Evolutionary conservation across 306 rosid genomes (phyloP).

Genomic region (Senna siamea): DNA sequence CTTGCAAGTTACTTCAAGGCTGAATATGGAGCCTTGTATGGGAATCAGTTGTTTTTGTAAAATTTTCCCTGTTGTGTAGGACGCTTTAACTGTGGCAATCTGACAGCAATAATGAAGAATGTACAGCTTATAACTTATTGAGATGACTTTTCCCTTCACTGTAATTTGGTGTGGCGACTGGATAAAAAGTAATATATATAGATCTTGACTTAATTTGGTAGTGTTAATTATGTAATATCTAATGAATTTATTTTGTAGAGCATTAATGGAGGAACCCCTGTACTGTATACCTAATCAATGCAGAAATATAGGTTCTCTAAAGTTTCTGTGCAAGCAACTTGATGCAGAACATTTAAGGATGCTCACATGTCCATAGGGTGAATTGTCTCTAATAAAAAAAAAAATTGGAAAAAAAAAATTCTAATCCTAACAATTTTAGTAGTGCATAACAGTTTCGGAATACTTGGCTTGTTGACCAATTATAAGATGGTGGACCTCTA

Average conservation of each 20-base stretch:
- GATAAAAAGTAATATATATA: no score
- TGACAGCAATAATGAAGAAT: slow-evolving; percentile 14
- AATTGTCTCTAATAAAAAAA: no score
- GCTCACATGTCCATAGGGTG: no score
- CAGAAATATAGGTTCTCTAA: not conserved
- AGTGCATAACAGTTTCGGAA: not conserved
- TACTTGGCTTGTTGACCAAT: not conserved
- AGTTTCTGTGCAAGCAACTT: not conserved
- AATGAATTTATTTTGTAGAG: not conserved
- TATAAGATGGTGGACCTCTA: not conserved
- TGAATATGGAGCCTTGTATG: slow-evolving; percentile 18
- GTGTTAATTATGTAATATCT: no score
- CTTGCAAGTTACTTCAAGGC: slow-evolving; percentile 9
- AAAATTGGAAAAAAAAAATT: no score
- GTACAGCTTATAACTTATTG: slow-evolving; percentile 32
- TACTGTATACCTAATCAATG: not conserved
- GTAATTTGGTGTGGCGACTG: no score
- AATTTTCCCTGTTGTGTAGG: slow-evolving; percentile 14
- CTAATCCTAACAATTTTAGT: not conserved
- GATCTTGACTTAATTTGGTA: no score
- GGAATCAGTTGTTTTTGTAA: slow-evolving; percentile 25
- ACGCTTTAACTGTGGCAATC: slow-evolving; percentile 15
- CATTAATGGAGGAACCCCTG: not conserved
- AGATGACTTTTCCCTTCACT: not conserved
- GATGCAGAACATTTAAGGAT: not conserved